Conservation (phyloP, 371 early-diverging fungal species). For the Fennellomyces sp. region DNA sequence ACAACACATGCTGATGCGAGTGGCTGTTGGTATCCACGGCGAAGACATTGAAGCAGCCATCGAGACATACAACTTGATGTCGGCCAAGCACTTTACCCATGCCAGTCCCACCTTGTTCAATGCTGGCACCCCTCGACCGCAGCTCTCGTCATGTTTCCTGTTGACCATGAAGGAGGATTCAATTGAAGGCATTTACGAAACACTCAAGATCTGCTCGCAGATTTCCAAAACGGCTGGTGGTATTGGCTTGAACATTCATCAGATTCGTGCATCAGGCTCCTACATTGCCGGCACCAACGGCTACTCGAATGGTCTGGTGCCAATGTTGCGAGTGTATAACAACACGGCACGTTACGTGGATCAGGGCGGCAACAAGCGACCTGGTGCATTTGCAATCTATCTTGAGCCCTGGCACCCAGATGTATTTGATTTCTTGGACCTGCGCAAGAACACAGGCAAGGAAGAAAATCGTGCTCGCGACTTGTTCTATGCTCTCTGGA, state of each 20-base stretch:
- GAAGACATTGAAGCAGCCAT: constrained; percentile 92
- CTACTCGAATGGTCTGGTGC: constrained; percentile 97
- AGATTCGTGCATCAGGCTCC: constrained; percentile 94
- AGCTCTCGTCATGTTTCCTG: constrained; percentile 97
- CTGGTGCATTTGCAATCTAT: constrained; percentile 99
- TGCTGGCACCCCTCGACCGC: constrained; percentile 96
- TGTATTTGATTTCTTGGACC: constrained; percentile 97
- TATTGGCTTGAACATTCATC: constrained; percentile 97
- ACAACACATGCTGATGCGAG: constrained; percentile 99
- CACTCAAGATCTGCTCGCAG: constrained; percentile 95
- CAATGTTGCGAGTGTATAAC: constrained; percentile 98
- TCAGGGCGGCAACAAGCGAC: constrained; percentile 99
- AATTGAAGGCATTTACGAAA: constrained; percentile 99
- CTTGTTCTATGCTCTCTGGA: constrained; percentile 98
- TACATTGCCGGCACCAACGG: constrained; percentile 99
- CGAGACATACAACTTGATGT: constrained; percentile 97
- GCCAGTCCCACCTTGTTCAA: constrained; percentile 99
- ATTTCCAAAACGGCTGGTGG: constrained; percentile 99
- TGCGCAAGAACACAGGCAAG: constrained; percentile 99
- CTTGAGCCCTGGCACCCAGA: constrained; percentile 99
- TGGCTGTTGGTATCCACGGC: constrained; percentile 97
- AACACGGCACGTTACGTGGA: constrained; percentile 99
- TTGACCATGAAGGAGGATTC: constrained; percentile 93
- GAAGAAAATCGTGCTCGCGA: constrained; percentile 98
- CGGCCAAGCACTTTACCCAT: constrained; percentile 96